Conservation (phyloP, 345 rosid species). For the Lumnitzera littorea region DNA sequence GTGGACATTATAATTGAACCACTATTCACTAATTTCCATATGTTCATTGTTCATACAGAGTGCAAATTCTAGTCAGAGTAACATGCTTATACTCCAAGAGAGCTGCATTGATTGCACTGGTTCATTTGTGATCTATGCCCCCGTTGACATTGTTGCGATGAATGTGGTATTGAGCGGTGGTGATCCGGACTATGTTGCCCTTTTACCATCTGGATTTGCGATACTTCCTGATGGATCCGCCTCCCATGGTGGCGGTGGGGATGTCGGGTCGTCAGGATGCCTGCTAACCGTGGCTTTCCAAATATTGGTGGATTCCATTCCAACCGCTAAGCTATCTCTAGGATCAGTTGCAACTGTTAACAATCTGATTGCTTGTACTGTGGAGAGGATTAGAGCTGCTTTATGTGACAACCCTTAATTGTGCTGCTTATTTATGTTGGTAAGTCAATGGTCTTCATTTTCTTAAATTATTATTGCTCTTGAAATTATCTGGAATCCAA, state of each 20-base stretch:
- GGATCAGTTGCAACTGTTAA: conserved; percentile 81
- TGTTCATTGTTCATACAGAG: conserved; percentile 16
- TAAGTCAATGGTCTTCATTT: neutral
- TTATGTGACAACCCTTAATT: conserved; percentile 30
- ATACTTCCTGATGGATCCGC: conserved; percentile 55
- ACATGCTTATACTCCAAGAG: conserved; percentile 50
- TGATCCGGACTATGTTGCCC: conserved; percentile 73
- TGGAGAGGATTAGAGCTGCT: conserved; percentile 62
- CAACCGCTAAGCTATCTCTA: conserved; percentile 69
- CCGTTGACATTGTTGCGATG: conserved; percentile 39
- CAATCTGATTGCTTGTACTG: conserved; percentile 68
- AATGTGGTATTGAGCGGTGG: conserved; percentile 47
- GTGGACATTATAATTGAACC: no score
- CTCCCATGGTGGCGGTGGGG: conserved; percentile 12
- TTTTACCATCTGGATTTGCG: conserved; percentile 80
- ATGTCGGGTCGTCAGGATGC: conserved; percentile 40
- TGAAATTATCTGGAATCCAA: no score
- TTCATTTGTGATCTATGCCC: conserved; percentile 41
- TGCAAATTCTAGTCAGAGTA: conserved; percentile 46
- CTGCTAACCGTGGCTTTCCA: conserved; percentile 79
- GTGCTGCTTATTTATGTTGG: neutral
- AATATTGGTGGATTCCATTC: conserved; percentile 69
- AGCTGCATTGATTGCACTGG: conserved; percentile 40
- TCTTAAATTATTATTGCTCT: no score
- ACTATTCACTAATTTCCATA: neutral